Evolutionary conservation across 192 early-diverging fungal species (phyloP), one percentile per base, ranked within the genome.

Genomic region (Gamsiella multidivaricata): DNA sequence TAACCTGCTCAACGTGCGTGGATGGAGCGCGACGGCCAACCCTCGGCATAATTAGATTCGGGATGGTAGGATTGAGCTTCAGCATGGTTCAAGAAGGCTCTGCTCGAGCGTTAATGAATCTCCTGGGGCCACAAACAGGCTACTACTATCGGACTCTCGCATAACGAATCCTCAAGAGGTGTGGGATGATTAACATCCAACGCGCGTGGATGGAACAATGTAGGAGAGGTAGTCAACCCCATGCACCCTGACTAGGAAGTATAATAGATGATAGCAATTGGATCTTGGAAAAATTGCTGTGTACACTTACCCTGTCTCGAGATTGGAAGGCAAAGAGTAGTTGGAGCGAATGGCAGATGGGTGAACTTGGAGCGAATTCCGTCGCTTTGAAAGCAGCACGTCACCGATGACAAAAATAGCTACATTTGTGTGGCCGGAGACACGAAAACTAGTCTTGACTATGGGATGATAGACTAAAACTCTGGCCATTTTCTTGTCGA

Each of bases 11-110:
- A 65, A 31, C 53, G 41, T 46, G 31, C 63, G 63, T 65, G 60
- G 33, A 65, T 65, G 53, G 63, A 54, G 5, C 14, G n/a, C 52
- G 55, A 65, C 51, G 29, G 18, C 63, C 63, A 65, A 15, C 61
- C 61, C 50, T 64, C 61, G 4, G 41, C 33, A 62, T 26, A 29
- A 60, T 25, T 42, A 52, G 25, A 43, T 65, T 46, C 41, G 18
- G 39, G 63, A 51, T 50, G 51, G 63, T 28, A 46, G 63, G 52
- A 55, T 55, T 65, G 52, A 65, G 63, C 20, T 65, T 45, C 52
- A 55, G 63, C 63, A 65, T 65, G 63, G 63, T 54, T 54, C 63
- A 65, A 65, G 52, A 65, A 65, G 41, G 63, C 63, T 55, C 63
- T 65, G 63, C 63, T 54, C 41, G 52, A 55, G 63, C 52, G 63